Conservation (phyloP, 164 flowering plant species). For the Nymphaea colorata region DNA sequence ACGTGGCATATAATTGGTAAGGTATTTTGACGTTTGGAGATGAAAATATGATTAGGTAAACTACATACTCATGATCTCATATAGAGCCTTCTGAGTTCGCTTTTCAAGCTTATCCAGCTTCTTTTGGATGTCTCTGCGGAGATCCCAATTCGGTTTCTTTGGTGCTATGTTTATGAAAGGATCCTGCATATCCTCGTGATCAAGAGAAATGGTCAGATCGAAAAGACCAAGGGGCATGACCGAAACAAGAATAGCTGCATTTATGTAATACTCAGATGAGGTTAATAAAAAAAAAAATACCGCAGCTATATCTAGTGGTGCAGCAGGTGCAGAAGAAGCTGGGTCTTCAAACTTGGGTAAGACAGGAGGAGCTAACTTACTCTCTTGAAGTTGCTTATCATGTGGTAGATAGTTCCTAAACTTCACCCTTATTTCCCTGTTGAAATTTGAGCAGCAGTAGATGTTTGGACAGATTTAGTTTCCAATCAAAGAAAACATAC, state of each 20-base stretch:
- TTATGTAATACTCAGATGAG: background rate
- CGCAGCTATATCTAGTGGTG: constrained; percentile 42
- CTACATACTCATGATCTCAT: constrained; percentile 55
- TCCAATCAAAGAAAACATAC: background rate
- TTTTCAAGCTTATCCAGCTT: constrained; percentile 88
- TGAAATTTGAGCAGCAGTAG: background rate
- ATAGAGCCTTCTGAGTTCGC: constrained; percentile 77
- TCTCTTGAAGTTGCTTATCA: constrained; percentile 89
- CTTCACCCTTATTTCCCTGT: constrained; percentile 41
- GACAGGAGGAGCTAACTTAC: constrained; percentile 75
- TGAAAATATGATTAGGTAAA: background rate
- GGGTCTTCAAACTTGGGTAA: constrained; percentile 91
- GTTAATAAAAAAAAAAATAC: constrained; percentile 16
- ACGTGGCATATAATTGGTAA: background rate
- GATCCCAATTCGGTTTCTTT: constrained; percentile 97
- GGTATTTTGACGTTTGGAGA: too few species aligned
- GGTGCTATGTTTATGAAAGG: constrained; percentile 95
- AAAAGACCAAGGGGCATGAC: background rate
- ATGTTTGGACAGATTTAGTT: background rate
- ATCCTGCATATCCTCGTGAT: constrained; percentile 33
- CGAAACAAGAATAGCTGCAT: background rate
- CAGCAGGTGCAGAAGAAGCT: constrained; percentile 31
- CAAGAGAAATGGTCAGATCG: background rate
- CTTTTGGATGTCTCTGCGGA: constrained; percentile 85
- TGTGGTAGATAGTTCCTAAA: constrained; percentile 96